A percentile compares a stretch with the other conserved stretches of the same genome.
Evolutionary conservation across 2,329 filamentous ascomycete species (phyloP).

Genomic region (Talaromyces sp.): DNA sequence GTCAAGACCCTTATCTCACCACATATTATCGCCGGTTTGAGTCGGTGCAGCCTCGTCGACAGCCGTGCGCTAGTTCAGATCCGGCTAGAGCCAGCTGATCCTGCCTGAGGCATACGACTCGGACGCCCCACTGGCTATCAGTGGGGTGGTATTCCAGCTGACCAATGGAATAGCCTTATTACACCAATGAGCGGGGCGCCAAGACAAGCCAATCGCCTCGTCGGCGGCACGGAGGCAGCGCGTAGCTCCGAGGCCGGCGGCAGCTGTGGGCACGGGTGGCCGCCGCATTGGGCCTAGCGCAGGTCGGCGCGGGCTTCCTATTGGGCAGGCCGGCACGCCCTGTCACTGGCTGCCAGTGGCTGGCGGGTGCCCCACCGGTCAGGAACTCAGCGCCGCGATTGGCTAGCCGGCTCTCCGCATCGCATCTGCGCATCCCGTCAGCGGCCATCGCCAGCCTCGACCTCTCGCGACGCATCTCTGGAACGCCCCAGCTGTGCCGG

Average conservation of each 20-base stretch:
- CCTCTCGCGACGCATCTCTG: conserved; percentile 1
- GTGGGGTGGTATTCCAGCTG: not conserved
- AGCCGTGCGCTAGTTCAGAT: not conserved
- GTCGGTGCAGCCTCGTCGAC: too few relatives aligned
- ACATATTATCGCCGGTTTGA: too few relatives aligned
- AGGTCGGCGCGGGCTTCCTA: not conserved
- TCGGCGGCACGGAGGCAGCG: not conserved
- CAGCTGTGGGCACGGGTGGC: not conserved
- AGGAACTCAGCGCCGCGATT: conserved; percentile 7
- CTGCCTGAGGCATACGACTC: not conserved
- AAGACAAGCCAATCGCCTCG: not conserved
- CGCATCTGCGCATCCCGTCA: conserved; percentile 7
- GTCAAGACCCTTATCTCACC: too few relatives aligned
- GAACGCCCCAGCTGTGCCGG: not conserved
- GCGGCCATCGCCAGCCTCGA: conserved; percentile 6
- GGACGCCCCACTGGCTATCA: not conserved
- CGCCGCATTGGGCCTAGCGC: not conserved
- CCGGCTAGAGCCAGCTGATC: not conserved
- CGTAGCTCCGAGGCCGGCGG: not conserved
- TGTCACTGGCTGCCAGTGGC: not conserved
- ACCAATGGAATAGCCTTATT: not conserved
- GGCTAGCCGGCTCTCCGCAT: conserved; percentile 4
- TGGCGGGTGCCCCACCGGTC: conserved; percentile 5
- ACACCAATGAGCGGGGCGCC: not conserved
- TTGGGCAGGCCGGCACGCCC: not conserved